These are phyloP conservation scores for Dioscorea zingiberensis DNA, from an alignment of 106 monocot genomes.

Conservation along the genomic window DNA sequence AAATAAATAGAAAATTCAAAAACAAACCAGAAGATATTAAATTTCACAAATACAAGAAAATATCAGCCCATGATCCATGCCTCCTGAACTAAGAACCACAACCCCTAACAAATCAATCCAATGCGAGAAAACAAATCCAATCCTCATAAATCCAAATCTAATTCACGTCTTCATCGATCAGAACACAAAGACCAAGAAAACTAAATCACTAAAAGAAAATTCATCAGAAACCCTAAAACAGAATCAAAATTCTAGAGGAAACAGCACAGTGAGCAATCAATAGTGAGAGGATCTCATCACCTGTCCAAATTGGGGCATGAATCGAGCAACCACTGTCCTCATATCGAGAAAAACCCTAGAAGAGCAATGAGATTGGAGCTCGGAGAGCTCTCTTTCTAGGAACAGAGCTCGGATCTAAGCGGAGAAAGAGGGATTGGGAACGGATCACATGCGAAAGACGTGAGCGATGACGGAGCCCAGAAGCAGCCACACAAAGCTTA, in stretches of 20 bases:
- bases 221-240: background rate
- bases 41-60: background rate
- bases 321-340: background rate
- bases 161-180: too few relatives aligned
- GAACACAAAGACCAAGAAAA: too few relatives aligned
- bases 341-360: background rate
- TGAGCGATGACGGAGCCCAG: slow-evolving; percentile 1
- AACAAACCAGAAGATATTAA: background rate
- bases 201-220: background rate
- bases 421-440: background rate
- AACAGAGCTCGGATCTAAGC: too few relatives aligned
- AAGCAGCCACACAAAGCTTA: too few relatives aligned
- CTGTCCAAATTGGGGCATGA: background rate
- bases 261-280: background rate
- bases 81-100: too few relatives aligned
- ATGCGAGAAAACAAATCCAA: too few relatives aligned
- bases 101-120: background rate
- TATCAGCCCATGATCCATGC: background rate
- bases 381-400: too few relatives aligned
- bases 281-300: background rate
- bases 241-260: background rate
- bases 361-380: too few relatives aligned
- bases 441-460: background rate
- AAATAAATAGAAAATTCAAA: background rate
- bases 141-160: too few relatives aligned